phyloP scores from a whole-genome alignment of 2,329 filamentous ascomycete species.

The Hortaea werneckii region DNA sequence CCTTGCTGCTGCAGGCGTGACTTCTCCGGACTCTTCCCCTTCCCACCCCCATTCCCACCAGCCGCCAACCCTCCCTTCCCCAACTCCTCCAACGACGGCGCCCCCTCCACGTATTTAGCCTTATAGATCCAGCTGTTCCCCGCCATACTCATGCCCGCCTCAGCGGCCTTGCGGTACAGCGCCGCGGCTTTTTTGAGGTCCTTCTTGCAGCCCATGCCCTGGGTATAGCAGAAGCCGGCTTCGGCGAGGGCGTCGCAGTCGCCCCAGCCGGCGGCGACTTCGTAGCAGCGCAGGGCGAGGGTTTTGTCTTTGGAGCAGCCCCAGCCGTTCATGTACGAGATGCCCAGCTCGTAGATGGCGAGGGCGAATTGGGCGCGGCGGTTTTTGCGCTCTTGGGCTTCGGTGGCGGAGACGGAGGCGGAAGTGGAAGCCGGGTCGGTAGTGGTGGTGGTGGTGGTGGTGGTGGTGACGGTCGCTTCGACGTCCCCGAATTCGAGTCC shows the following conservation, averaged over 20 bases:
- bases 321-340: slow-evolving; percentile 98
- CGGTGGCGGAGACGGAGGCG: slow-evolving; percentile 28
- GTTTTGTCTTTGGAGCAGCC: slow-evolving; percentile 87
- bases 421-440: slow-evolving; percentile 45
- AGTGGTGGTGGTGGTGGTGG: slow-evolving; percentile 24
- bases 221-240: slow-evolving; percentile 90
- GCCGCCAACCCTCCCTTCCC: background rate
- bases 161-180: slow-evolving; percentile 82
- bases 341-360: slow-evolving; percentile 90
- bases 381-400: slow-evolving; percentile 56
- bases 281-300: slow-evolving; percentile 83
- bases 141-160: slow-evolving; percentile 92
- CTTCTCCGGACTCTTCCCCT: background rate
- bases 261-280: slow-evolving; percentile 92
- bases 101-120: slow-evolving; percentile 70
- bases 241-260: slow-evolving; percentile 90
- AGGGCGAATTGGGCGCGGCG: slow-evolving; percentile 88
- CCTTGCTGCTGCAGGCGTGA: slow-evolving; percentile 17
- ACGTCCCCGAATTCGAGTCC: slow-evolving; percentile 69
- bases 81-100: slow-evolving; percentile 27
- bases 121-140: slow-evolving; percentile 99
- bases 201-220: slow-evolving; percentile 90
- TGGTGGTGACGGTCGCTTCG: slow-evolving; percentile 12
- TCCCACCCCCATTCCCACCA: background rate
- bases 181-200: slow-evolving; percentile 88